Conservation (phyloP, 306 rosid species). For the Boehmeria nivea region DNA sequence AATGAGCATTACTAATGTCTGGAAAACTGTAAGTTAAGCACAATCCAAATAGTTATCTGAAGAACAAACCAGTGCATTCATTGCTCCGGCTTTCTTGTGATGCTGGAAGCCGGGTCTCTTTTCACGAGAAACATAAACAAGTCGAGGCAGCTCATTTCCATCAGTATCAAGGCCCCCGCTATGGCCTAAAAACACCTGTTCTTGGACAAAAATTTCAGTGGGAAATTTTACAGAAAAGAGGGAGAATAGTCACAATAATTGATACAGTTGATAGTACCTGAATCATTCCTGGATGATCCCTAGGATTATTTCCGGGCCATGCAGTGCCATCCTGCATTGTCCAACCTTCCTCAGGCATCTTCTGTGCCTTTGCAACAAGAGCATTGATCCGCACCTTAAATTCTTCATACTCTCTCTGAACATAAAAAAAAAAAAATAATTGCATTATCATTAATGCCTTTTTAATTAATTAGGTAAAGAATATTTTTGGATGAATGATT, state of each 20-base stretch:
- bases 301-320: conserved; percentile 98
- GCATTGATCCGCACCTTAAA: conserved; percentile 89
- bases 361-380: conserved; percentile 92
- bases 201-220: conserved; percentile 16
- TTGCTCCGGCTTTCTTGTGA: conserved; percentile 99
- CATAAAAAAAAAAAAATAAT: background rate
- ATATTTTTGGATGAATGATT: background rate
- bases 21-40: background rate
- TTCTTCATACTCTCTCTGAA: conserved; percentile 96
- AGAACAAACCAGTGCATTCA: conserved; percentile 94
- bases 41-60: background rate
- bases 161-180: conserved; percentile 98
- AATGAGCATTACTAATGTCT: too few species aligned
- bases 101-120: conserved; percentile 99
- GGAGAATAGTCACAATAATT: conserved; percentile 9
- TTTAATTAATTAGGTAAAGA: background rate
- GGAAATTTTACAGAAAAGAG: conserved; percentile 5
- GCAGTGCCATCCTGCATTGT: conserved; percentile 99
- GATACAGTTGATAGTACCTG: conserved; percentile 47
- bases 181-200: conserved; percentile 94
- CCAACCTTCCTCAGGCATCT: conserved; percentile 99
- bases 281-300: conserved; percentile 99
- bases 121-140: conserved; percentile 99
- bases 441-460: too few species aligned
- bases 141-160: conserved; percentile 98